phyloP scores from a whole-genome alignment of 129 eudicot species.

The Helichrysum umbraculigerum region DNA sequence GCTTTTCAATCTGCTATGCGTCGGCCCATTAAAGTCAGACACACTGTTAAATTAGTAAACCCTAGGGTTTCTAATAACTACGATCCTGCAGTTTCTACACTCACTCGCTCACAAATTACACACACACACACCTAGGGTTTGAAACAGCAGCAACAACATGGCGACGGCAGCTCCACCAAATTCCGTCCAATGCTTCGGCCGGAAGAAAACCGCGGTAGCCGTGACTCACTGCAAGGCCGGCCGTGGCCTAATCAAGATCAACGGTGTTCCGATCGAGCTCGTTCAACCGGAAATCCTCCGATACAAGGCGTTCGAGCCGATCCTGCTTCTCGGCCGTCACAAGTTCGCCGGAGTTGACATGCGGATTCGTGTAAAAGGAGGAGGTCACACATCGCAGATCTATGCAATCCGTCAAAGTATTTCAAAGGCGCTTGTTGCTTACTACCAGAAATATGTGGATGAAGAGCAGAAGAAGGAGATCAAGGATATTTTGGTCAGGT shows the following conservation, averaged over 20 bases:
- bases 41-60: background rate
- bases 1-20: background rate
- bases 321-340: conserved; percentile 37
- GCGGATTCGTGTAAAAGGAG: conserved; percentile 46
- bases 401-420: conserved; percentile 42
- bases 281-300: conserved; percentile 44
- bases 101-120: background rate
- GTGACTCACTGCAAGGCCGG: conserved; percentile 46
- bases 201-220: conserved; percentile 46
- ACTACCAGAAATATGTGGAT: conserved; percentile 66
- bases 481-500: conserved; percentile 78
- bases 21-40: background rate
- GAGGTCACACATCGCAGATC: conserved; percentile 46
- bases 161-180: conserved; percentile 40
- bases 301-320: conserved; percentile 43
- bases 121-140: background rate
- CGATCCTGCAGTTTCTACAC: background rate
- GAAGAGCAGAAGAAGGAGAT: conserved; percentile 83
- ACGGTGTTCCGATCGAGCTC: conserved; percentile 40
- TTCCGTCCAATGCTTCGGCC: conserved; percentile 44
- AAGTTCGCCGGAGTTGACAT: conserved; percentile 40
- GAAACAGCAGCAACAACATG: conserved; percentile 17
- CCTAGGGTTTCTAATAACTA: background rate
- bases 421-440: conserved; percentile 37
- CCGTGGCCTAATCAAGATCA: conserved; percentile 41